Evolutionary conservation across 2,329 filamentous ascomycete species (phyloP).

Genomic region (Neurospora crassa): DNA sequence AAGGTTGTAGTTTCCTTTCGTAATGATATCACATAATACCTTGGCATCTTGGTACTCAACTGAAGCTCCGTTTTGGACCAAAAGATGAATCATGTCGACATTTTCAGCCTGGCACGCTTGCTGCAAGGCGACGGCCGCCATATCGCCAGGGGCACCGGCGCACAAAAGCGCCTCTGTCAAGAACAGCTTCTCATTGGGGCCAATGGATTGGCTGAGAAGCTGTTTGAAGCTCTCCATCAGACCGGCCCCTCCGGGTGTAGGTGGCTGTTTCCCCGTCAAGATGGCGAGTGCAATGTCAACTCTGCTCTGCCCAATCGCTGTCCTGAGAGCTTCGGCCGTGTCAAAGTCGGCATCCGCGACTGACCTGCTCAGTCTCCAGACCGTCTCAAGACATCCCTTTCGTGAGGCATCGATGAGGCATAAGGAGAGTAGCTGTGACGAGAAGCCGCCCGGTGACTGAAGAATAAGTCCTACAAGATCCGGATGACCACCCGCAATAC

Average conservation of each 20-base stretch:
- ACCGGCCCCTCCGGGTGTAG: constrained; percentile 28
- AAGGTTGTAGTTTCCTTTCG: constrained; percentile 35
- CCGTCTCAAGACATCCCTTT: constrained; percentile 40
- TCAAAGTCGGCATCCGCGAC: constrained; percentile 44
- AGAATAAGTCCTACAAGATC: constrained; percentile 39
- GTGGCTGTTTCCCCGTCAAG: constrained; percentile 42
- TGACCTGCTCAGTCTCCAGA: constrained; percentile 40
- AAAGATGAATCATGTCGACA: constrained; percentile 43
- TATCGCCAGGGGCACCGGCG: constrained; percentile 45
- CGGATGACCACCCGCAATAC: constrained; percentile 33
- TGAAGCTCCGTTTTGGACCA: constrained; percentile 43
- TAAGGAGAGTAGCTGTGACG: constrained; percentile 34
- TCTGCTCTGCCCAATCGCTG: constrained; percentile 37
- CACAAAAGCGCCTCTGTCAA: constrained; percentile 48
- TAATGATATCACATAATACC: constrained; percentile 39
- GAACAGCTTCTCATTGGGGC: constrained; percentile 38
- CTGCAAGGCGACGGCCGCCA: constrained; percentile 37
- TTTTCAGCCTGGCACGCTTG: constrained; percentile 40
- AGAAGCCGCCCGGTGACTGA: constrained; percentile 38
- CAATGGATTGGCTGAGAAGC: constrained; percentile 35
- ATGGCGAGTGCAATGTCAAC: constrained; percentile 47
- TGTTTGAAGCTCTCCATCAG: constrained; percentile 41
- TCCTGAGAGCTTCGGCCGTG: constrained; percentile 40
- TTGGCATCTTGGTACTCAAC: constrained; percentile 43
- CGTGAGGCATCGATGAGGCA: constrained; percentile 41